phyloP scores from a whole-genome alignment of 2,329 filamentous ascomycete genomes.

The Penicillium brevicompactum region DNA sequence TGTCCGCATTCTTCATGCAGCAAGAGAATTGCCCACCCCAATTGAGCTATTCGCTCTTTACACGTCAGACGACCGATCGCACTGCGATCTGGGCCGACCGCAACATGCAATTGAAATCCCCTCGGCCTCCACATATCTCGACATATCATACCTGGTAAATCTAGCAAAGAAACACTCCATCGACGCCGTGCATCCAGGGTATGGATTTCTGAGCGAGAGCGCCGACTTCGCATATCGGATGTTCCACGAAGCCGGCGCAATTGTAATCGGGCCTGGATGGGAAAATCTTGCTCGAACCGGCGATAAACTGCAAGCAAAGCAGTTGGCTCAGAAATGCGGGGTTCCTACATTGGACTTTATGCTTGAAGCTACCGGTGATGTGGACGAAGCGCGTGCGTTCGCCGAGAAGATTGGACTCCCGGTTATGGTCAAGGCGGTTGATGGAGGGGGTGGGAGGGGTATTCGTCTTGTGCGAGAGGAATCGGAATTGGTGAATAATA shows the following conservation, averaged over 20 bases:
- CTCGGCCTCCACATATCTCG: conserved; percentile 56
- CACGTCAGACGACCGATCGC: conserved; percentile 57
- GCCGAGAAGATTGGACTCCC: conserved; percentile 59
- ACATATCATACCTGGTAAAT: conserved; percentile 51
- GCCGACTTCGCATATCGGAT: conserved; percentile 53
- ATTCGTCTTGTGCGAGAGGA: conserved; percentile 56
- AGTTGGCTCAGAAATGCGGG: conserved; percentile 53
- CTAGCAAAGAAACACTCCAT: conserved; percentile 54
- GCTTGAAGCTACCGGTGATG: conserved; percentile 43
- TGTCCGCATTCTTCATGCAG: conserved; percentile 60
- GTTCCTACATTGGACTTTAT: conserved; percentile 57
- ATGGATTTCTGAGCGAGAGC: conserved; percentile 64
- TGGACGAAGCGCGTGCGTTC: conserved; percentile 55
- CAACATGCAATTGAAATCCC: conserved; percentile 54
- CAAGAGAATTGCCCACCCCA: conserved; percentile 54
- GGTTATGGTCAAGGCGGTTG: conserved; percentile 66
- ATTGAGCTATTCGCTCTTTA: conserved; percentile 61
- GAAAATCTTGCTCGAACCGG: conserved; percentile 61
- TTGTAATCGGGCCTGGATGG: conserved; percentile 58
- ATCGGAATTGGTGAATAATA: conserved; percentile 48
- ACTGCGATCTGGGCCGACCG: conserved; percentile 52
- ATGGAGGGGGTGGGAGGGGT: conserved; percentile 63
- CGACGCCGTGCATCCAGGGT: conserved; percentile 61
- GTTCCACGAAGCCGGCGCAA: conserved; percentile 51
- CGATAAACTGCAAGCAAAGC: conserved; percentile 58